Evolutionary conservation across 164 flowering plant genomes (phyloP), one percentile per base, ranked within the genome.

Genomic region (Dillenia turbinata): DNA sequence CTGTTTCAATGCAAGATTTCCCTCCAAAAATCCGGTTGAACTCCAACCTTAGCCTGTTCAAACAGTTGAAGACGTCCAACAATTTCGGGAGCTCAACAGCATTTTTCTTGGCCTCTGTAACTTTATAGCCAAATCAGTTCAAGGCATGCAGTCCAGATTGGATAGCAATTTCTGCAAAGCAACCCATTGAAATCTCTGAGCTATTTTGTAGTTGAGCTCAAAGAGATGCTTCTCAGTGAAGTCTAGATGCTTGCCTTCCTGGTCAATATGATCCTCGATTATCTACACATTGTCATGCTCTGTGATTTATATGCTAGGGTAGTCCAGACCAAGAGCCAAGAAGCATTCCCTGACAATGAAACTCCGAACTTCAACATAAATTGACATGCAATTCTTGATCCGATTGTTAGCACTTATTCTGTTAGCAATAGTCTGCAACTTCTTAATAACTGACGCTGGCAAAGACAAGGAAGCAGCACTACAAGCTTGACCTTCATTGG

Each of bases 191-290:
- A 0, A 82, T 78, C 68, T 93, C 88, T 66, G 70, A 56, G 13
- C 90, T 95, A 57, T 89, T 63, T 73, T 83, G 70, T 76, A 83
- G 73, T 93, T 97, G 1, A 83, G 87, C 68, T 85, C 97, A 62
- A 87, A 83, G 67, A 92, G 73, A 74, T 93, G 91, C 72, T 87
- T 93, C 71, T 88, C 96, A 2, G 94, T 90, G 71, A 93, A 90
- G 73, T 87, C 94, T 79, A 93, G 81, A 81, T 93, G 97, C 74
- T 78, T 77, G n/a, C 93, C 91, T 97, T 96, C 88, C 62, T 82
- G 73, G 50, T 80, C 79, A 47, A 90, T 87, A 69, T 86, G 79
- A 17, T 72, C 82, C 62, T 90, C 96, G 24, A 87, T 83, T 64
- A 83, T 84, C 77, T 86, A 87, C 60, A 85, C 91, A 72, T 85